These are phyloP conservation scores for Euphorbia peplus DNA, from an alignment of 345 rosid genomes.

Conservation along the genomic window DNA sequence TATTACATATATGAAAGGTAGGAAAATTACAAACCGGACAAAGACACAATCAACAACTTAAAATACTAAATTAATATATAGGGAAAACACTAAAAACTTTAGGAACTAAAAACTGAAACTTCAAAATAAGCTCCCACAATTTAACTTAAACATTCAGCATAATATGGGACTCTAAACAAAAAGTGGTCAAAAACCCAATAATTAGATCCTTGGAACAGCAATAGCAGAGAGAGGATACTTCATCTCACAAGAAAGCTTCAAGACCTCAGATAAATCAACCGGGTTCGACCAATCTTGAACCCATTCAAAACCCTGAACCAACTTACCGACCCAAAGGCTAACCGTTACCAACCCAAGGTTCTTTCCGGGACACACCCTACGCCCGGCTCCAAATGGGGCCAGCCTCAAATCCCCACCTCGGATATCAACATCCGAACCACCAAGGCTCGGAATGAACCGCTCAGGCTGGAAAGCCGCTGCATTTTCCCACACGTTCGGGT, in stretches of 20 bases:
- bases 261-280: conserved; percentile 38
- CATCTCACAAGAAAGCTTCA: conserved; percentile 51
- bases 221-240: conserved; percentile 39
- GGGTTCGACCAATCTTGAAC: conserved; percentile 26
- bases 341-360: conserved; percentile 42
- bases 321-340: conserved; percentile 44
- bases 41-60: too few species aligned
- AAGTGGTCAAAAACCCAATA: too few species aligned
- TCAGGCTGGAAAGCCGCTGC: conserved; percentile 38
- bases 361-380: conserved; percentile 58
- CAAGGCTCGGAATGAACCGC: conserved; percentile 32
- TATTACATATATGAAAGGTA: too few species aligned
- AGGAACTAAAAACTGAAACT: too few species aligned
- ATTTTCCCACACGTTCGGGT: conserved; percentile 42
- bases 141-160: too few species aligned
- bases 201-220: conserved; percentile 27
- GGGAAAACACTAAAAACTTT: too few species aligned
- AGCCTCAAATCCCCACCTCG: conserved; percentile 44
- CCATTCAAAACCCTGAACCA: conserved; percentile 47
- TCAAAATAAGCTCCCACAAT: too few species aligned
- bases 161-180: too few species aligned
- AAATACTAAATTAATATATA: too few species aligned
- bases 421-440: conserved; percentile 35
- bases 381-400: conserved; percentile 61
- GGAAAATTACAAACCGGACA: too few species aligned